Evolutionary conservation across 2,329 filamentous ascomycete species (phyloP), one percentile per base, ranked within the genome.

Genomic region (Fusarium pseudograminearum): DNA sequence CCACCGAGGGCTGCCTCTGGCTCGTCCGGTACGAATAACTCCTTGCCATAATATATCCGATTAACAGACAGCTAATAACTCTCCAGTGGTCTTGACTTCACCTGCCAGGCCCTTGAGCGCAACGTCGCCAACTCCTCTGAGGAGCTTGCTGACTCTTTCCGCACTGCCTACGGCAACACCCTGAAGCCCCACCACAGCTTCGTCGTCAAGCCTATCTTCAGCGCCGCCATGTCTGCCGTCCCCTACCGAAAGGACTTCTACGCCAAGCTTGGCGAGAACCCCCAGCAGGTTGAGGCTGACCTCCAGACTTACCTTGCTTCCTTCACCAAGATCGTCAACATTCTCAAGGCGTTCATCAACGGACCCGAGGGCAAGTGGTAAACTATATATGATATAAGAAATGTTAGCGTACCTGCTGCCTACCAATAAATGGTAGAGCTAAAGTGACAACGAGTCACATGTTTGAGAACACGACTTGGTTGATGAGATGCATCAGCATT

Each of bases 181-280:
- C 91, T 99, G 76, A 97, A 97, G 85, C 92, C 92, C 28, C 90
- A 97, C 84, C 96, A 99, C 86, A 89, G 86, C 78, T 94, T 97
- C 81, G 75, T 98, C 68, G 84, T 98, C 76, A 97, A 97, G 87
- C 93, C 93, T 65, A 86, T 98, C 78, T 98, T 98, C 87, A 92
- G 87, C 74, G 91, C 94, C 67, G 95, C 95, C 79, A 97, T 99
- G 94, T 88, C 89, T 74, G 94, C 94, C 20, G 95, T 92, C 73
- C 96, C 96, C 3, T 97, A 98, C 86, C 89, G 95, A 73, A 93
- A 93, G 79, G 93, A 95, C 81, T 98, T 99, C 79, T 98, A 98
- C 80, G 82, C 82, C 71, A 97, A 98, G 87, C 85, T 99, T 44
- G 94, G 92, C 38, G 83, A 84, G 22, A 87, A 93, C 76, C 80